These are phyloP conservation scores for Tardiomyces digboiensis DNA, from an alignment of 1,139 yeast genomes.

Conservation along the genomic window DNA sequence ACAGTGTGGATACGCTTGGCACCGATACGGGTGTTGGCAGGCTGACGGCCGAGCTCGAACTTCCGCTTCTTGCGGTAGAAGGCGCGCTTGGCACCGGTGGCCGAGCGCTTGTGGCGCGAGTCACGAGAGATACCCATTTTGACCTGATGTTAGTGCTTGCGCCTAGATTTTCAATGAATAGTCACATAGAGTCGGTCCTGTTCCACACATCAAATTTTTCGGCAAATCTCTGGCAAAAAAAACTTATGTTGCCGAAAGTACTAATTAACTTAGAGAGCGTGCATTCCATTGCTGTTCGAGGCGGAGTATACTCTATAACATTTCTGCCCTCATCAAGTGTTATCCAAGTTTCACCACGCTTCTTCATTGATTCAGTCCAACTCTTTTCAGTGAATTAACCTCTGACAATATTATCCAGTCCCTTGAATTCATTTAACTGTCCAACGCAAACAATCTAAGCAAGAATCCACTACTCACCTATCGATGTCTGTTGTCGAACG, in stretches of 20 bases:
- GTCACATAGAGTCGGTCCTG: neutral
- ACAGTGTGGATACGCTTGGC: constrained; percentile 98
- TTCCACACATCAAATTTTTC: neutral
- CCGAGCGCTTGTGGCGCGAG: constrained; percentile 99
- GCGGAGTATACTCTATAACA: too few species aligned
- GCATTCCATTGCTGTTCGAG: too few species aligned
- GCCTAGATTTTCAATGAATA: neutral
- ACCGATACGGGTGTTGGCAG: constrained; percentile 99
- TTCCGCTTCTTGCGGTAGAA: constrained; percentile 99
- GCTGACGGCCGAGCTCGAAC: constrained; percentile 99
- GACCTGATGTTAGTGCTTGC: neutral
- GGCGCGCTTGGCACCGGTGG: constrained; percentile 99
- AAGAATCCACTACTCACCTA: neutral
- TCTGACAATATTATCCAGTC: too few species aligned
- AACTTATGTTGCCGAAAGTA: too few species aligned
- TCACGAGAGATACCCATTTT: constrained; percentile 99
- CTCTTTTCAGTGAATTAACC: too few species aligned
- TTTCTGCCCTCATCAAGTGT: too few species aligned
- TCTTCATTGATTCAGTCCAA: too few species aligned
- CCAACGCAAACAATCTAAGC: too few species aligned
- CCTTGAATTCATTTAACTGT: too few species aligned
- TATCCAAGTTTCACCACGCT: too few species aligned
- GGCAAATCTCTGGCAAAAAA: neutral
- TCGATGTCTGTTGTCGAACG: constrained; percentile 1
- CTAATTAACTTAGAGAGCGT: too few species aligned